Evolutionary conservation across 768 basidiomycete genomes (phyloP).

Genomic region (Rhizopogon vesiculosus): DNA sequence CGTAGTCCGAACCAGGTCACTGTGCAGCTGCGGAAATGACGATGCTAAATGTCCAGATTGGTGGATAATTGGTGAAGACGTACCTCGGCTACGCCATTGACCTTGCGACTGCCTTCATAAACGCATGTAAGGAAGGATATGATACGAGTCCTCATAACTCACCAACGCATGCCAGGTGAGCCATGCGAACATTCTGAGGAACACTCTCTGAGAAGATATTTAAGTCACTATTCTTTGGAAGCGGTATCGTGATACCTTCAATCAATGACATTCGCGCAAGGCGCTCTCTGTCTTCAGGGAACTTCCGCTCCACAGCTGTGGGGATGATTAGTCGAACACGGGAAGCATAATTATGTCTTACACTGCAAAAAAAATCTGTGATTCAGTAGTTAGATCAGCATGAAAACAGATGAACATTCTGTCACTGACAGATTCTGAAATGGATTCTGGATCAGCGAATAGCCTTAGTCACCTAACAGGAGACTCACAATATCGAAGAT

Average conservation of each 20-base stretch:
- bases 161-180: slow-evolving; percentile 86
- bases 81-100: slow-evolving; percentile 95
- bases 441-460: neutral
- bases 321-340: slow-evolving; percentile 4
- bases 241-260: slow-evolving; percentile 50
- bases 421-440: neutral
- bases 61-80: neutral
- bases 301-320: slow-evolving; percentile 80
- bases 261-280: slow-evolving; percentile 88
- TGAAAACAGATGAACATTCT: slow-evolving; percentile 38
- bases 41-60: neutral
- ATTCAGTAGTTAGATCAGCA: slow-evolving; percentile 21
- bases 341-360: slow-evolving; percentile 20
- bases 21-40: slow-evolving; percentile 59
- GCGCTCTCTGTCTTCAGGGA: slow-evolving; percentile 80
- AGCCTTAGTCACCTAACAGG: neutral
- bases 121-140: neutral
- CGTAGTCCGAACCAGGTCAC: slow-evolving; percentile 78
- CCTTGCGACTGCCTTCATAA: slow-evolving; percentile 62
- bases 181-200: slow-evolving; percentile 88
- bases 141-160: slow-evolving; percentile 3
- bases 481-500: slow-evolving; percentile 80
- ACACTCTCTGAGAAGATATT: slow-evolving; percentile 54
- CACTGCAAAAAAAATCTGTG: slow-evolving; percentile 60
- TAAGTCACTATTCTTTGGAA: neutral